These are phyloP conservation scores for Adansonia madagascariensis DNA, from an alignment of 441 rosid species.

Conservation along the genomic window DNA sequence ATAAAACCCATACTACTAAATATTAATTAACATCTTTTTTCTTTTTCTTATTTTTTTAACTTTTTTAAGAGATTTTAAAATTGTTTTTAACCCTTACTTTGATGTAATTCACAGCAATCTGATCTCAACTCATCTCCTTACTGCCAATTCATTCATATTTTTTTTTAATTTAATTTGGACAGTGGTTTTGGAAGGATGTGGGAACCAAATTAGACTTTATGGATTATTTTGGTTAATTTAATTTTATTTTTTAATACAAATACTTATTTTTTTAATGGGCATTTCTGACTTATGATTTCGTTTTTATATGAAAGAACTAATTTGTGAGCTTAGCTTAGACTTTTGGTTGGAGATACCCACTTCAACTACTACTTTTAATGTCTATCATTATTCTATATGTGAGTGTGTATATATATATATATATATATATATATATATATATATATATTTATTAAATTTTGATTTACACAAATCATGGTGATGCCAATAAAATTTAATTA, in stretches of 20 bases:
- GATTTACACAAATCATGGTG: no score
- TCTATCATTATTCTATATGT: slow-evolving; percentile 17
- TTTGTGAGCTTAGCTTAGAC: slow-evolving; percentile 25
- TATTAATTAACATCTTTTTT: no score
- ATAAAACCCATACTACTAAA: not conserved
- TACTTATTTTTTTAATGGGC: not conserved
- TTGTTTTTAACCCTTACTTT: slow-evolving; percentile 14
- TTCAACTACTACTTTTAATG: slow-evolving; percentile 29
- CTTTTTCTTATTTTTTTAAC: no score
- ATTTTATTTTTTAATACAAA: not conserved
- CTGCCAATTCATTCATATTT: not conserved
- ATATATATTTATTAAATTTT: no score
- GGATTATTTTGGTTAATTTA: no score
- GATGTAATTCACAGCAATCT: slow-evolving; percentile 4
- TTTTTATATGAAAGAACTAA: slow-evolving; percentile 10
- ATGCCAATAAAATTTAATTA: no score
- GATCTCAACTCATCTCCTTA: slow-evolving; percentile 11
- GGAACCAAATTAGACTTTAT: slow-evolving; percentile 44
- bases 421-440: no score
- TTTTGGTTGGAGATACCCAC: slow-evolving; percentile 41
- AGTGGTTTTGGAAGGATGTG: slow-evolving; percentile 41
- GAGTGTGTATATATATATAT: no score
- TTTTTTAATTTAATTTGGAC: not conserved
- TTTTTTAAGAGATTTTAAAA: not conserved
- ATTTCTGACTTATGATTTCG: slow-evolving; percentile 31